phyloP scores from a whole-genome alignment of 2,329 filamentous ascomycete genomes.

The Trichoderma atroviride region DNA sequence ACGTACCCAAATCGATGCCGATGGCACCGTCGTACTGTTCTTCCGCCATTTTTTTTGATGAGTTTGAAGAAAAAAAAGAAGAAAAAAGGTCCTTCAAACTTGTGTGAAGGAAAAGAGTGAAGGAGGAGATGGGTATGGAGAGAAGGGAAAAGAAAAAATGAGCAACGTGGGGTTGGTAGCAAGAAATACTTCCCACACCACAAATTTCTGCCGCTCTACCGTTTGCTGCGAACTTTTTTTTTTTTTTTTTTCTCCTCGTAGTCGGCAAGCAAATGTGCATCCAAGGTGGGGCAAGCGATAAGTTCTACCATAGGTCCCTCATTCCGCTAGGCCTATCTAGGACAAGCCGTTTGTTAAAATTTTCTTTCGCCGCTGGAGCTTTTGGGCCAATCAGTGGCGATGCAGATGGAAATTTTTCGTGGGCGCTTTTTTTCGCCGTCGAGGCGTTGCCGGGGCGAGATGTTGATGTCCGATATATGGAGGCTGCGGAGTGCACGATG shows the following conservation, averaged over 20 bases:
- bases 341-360: conserved; percentile 25
- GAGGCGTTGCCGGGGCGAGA: conserved; percentile 4
- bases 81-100: conserved; percentile 29
- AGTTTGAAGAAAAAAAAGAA: conserved; percentile 8
- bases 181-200: conserved; percentile 42
- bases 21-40: conserved; percentile 99
- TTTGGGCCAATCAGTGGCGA: conserved; percentile 1
- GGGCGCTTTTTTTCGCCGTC: neutral
- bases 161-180: conserved; percentile 42
- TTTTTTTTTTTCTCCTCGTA: conserved; percentile 32
- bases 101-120: conserved; percentile 32
- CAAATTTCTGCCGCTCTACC: conserved; percentile 35
- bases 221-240: conserved; percentile 38
- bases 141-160: conserved; percentile 33
- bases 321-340: conserved; percentile 8
- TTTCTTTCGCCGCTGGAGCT: conserved; percentile 21
- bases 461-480: neutral
- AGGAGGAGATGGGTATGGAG: conserved; percentile 31
- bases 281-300: conserved; percentile 26
- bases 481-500: neutral
- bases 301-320: conserved; percentile 9
- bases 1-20: conserved; percentile 98
- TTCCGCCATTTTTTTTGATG: conserved; percentile 77
- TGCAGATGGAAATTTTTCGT: conserved; percentile 9
- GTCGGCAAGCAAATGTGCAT: conserved; percentile 25